These are phyloP conservation scores for Gynochthodes officinalis DNA, from an alignment of 257 asterid species.

Conservation along the genomic window DNA sequence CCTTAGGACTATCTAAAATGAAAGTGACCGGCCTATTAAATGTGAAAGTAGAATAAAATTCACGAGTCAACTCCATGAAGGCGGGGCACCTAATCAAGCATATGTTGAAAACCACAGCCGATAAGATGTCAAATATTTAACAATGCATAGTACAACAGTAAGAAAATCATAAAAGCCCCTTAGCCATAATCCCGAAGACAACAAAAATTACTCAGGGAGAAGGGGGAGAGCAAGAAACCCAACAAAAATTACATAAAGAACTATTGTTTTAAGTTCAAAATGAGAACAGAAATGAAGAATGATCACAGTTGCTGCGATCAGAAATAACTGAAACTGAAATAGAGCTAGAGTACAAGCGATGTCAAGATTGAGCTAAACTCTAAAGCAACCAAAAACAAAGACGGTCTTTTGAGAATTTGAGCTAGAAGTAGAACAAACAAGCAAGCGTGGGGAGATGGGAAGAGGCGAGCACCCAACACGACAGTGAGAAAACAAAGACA, in stretches of 20 bases:
- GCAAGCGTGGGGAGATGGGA: not conserved
- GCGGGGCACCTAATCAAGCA: not conserved
- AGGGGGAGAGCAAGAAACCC: too few relatives aligned
- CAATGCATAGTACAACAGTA: not conserved
- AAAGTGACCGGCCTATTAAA: too few relatives aligned
- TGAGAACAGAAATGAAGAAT: not conserved
- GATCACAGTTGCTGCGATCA: constrained; percentile 1
- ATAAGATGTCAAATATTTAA: not conserved
- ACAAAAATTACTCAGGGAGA: too few relatives aligned
- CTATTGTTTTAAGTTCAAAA: not conserved
- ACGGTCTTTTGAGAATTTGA: constrained; percentile 4
- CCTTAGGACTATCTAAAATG: too few relatives aligned
- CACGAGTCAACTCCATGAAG: too few relatives aligned
- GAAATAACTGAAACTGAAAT: constrained; percentile 8
- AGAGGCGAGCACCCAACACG: not conserved
- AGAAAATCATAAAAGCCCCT: not conserved
- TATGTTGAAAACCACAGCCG: not conserved
- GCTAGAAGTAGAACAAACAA: not conserved
- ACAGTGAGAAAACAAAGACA: constrained; percentile 1
- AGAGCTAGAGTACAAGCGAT: constrained; percentile 26
- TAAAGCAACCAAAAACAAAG: constrained; percentile 18
- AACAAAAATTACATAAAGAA: not conserved
- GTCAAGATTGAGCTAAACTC: constrained; percentile 13
- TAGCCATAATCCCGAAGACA: not conserved
- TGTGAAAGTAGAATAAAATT: too few relatives aligned